A percentile compares a stretch with the other conserved stretches of the same genome.
phyloP scores from a whole-genome alignment of 176 grass and related monocot species.

The Lolium rigidum region DNA sequence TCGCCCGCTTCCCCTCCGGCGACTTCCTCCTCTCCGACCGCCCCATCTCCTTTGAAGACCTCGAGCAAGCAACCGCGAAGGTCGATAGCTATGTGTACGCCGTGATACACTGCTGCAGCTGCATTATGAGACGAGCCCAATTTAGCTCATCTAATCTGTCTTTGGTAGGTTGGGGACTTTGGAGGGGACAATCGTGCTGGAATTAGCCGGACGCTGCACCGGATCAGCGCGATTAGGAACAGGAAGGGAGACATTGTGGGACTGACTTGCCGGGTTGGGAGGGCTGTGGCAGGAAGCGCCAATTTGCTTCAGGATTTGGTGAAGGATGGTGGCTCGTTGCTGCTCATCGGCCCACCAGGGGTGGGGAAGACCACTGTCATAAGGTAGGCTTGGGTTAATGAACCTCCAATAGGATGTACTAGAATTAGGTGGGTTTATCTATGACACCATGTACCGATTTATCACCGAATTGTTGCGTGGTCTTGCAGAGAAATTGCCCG shows the following conservation, averaged over 20 bases:
- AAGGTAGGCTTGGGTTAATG: slow-evolving; percentile 51
- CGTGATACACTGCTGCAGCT: background rate
- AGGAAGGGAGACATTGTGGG: slow-evolving; percentile 76
- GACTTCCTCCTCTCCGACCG: slow-evolving; percentile 73
- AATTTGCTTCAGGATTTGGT: slow-evolving; percentile 87
- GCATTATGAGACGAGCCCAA: background rate
- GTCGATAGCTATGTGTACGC: background rate
- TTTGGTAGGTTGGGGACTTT: slow-evolving; percentile 78
- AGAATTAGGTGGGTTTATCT: too few relatives aligned
- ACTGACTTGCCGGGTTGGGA: slow-evolving; percentile 83
- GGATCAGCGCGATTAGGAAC: slow-evolving; percentile 83
- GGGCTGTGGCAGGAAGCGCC: slow-evolving; percentile 78
- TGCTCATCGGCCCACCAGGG: slow-evolving; percentile 87
- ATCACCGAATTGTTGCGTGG: background rate
- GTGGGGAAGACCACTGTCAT: slow-evolving; percentile 89
- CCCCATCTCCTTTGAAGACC: slow-evolving; percentile 64
- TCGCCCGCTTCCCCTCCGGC: slow-evolving; percentile 80
- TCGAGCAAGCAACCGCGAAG: slow-evolving; percentile 72
- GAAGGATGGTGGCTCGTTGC: slow-evolving; percentile 77
- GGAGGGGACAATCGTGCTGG: slow-evolving; percentile 81
- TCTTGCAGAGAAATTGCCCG: slow-evolving; percentile 84
- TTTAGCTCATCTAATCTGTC: background rate
- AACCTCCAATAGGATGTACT: background rate
- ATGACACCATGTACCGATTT: too few relatives aligned
- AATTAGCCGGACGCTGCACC: slow-evolving; percentile 78